Conservation (phyloP, 176 grass and related monocot species). For the Raddia guianensis region DNA sequence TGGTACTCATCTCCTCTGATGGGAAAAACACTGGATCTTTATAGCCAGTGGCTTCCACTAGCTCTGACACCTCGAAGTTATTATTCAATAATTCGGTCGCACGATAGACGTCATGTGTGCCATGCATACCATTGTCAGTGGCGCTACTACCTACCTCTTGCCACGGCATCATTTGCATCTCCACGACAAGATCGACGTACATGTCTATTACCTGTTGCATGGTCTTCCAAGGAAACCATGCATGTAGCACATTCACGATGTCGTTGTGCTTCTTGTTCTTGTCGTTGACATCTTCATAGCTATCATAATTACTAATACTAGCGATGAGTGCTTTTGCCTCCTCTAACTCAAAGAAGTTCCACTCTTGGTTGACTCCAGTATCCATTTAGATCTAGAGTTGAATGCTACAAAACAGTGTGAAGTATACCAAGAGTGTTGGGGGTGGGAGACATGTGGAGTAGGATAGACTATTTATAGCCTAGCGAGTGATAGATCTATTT, state of each 20-base stretch:
- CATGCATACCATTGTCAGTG: neutral
- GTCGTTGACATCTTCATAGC: too few species aligned
- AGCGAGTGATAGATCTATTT: neutral
- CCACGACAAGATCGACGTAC: constrained; percentile 25
- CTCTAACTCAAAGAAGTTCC: neutral
- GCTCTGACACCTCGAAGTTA: neutral
- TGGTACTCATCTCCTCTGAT: neutral
- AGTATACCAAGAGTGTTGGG: neutral
- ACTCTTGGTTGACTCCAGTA: neutral
- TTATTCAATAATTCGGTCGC: neutral
- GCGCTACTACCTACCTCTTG: neutral
- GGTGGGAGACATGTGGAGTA: neutral
- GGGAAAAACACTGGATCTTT: neutral
- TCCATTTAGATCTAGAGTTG: neutral
- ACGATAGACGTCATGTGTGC: neutral
- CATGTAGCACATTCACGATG: neutral
- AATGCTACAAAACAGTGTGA: neutral
- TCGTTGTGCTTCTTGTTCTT: constrained; percentile 4
- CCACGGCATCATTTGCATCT: neutral
- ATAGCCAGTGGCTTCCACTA: neutral
- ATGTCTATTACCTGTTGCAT: constrained; percentile 22
- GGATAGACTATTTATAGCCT: constrained; percentile 18
- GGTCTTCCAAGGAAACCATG: constrained; percentile 31
- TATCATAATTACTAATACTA: neutral
- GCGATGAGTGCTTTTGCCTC: neutral